Base-by-base conservation (phyloP, 2,329 filamentous ascomycete species). In the Didymosphaeria variabile region DNA sequence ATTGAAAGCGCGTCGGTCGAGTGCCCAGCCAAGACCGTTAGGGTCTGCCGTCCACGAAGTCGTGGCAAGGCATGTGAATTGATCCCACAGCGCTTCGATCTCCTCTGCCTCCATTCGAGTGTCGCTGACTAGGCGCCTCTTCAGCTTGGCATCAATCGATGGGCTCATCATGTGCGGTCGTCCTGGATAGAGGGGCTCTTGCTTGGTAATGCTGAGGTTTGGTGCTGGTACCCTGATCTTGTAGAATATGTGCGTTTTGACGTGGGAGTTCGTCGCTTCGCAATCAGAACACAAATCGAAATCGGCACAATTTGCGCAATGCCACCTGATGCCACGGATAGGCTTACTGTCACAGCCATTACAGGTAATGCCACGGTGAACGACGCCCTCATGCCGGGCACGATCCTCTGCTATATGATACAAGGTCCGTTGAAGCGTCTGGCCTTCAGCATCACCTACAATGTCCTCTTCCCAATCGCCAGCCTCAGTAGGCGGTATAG, bases 331-430 rank as follows among this genome's bases (percentile, higher is more conserved):
- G 17, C 95, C 95, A 55, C 92, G 90, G 63, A 99, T 98, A 13
- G 95, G 94, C 53, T 92, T 88, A 71, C 91, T 88, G 58, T 91
- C 91, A 71, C 95, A 99, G 53, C 88, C 88, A 77, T 98, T 97
- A 76, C 95, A 99, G 40, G 90, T 91, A 62, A 97, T 96, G 13
- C 95, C 94, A 13, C 94, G 87, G 77, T 99, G 95, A 23, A 97
- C 90, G 72, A 95, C 97, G 21, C 93, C 91, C 74, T 95, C 56
- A 23, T 58, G 56, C 32, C 56, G 88, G 1, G 94, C 93, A 74
- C 97, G 94, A 67, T 98, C 93, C 77, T 97, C 94, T 0, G 94
- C 96, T 50, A 98, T 96, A 60, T 94, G 88, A 74, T 97, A 98
- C 0, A 98, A 84, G 2, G 97, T 83, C 63, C 89, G 92, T 49